Percentiles rank a stretch among this genome's conserved stretches.
phyloP scores from a whole-genome alignment of 441 rosid genomes.

The Erodium texanum region DNA sequence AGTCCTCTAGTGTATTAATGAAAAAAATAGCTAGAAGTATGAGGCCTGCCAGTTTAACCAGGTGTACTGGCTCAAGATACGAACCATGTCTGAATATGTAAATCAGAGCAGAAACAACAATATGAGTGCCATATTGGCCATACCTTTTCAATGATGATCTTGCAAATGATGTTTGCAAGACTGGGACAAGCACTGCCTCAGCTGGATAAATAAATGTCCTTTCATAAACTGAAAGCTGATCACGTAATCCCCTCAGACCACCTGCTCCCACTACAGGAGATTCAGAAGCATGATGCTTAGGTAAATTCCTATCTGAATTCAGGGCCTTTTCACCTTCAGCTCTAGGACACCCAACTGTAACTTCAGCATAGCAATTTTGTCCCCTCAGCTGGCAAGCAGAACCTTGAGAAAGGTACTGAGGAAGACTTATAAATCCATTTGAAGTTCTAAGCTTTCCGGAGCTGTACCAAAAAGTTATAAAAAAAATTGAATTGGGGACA shows the following conservation, averaged over 20 bases:
- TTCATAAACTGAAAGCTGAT: conserved; percentile 36
- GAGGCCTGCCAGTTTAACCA: conserved; percentile 12
- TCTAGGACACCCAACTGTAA: conserved; percentile 70
- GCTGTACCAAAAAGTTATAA: conserved; percentile 30
- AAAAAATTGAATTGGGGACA: conserved; percentile 17
- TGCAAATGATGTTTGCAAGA: conserved; percentile 76
- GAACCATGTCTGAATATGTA: neutral
- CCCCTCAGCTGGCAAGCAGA: conserved; percentile 53
- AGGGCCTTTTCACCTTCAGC: conserved; percentile 42
- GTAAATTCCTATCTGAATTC: conserved; percentile 35
- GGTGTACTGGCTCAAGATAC: conserved; percentile 9
- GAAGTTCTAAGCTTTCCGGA: conserved; percentile 54
- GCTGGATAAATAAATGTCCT: conserved; percentile 82
- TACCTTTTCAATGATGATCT: conserved; percentile 90
- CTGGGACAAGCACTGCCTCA: conserved; percentile 92
- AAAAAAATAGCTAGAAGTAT: neutral
- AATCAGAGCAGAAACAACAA: conserved; percentile 8
- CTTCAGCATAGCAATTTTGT: conserved; percentile 72
- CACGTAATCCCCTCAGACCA: conserved; percentile 47
- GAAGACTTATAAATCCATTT: conserved; percentile 59
- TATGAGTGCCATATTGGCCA: conserved; percentile 14
- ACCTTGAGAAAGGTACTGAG: conserved; percentile 62
- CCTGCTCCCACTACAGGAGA: conserved; percentile 48
- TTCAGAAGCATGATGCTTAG: conserved; percentile 56
- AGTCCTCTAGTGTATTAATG: conserved; percentile 1